Conservation (phyloP, 176 grass and related monocot species). For the Neostapfia colusana region DNA sequence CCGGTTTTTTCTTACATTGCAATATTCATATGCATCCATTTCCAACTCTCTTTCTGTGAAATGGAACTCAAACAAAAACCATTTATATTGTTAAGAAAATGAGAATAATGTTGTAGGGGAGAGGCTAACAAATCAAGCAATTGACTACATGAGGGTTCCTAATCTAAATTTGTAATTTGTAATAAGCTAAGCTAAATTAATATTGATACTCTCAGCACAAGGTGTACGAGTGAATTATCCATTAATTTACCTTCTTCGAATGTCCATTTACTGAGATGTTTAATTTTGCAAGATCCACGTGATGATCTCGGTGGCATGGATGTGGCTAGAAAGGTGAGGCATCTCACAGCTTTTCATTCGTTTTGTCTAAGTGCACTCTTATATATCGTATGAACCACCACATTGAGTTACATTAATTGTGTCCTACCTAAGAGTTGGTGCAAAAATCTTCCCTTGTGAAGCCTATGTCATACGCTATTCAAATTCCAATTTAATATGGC, state of each 20-base stretch:
- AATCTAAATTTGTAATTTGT: not conserved
- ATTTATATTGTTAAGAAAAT: not conserved
- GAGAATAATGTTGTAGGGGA: not conserved
- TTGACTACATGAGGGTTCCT: not conserved
- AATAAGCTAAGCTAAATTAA: not conserved
- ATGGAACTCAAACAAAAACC: not conserved
- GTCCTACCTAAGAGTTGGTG: not conserved
- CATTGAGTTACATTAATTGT: slow-evolving; percentile 3
- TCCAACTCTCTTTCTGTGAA: slow-evolving; percentile 7
- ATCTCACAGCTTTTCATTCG: not conserved
- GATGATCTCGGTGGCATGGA: slow-evolving; percentile 95
- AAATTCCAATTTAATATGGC: not conserved
- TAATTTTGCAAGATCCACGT: slow-evolving; percentile 73
- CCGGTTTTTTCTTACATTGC: not conserved
- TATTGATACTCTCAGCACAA: not conserved
- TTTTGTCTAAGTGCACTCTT: not conserved
- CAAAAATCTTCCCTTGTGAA: not conserved
- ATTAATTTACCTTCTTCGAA: slow-evolving; percentile 9
- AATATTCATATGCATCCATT: not conserved
- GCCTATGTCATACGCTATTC: not conserved
- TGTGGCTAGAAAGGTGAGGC: slow-evolving; percentile 85
- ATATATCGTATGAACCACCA: not conserved
- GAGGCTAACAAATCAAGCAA: no score
- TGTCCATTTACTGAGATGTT: slow-evolving; percentile 30
- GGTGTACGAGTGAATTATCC: not conserved